Evolutionary conservation across 345 rosid species (phyloP).

Genomic region (Clausena lansium): DNA sequence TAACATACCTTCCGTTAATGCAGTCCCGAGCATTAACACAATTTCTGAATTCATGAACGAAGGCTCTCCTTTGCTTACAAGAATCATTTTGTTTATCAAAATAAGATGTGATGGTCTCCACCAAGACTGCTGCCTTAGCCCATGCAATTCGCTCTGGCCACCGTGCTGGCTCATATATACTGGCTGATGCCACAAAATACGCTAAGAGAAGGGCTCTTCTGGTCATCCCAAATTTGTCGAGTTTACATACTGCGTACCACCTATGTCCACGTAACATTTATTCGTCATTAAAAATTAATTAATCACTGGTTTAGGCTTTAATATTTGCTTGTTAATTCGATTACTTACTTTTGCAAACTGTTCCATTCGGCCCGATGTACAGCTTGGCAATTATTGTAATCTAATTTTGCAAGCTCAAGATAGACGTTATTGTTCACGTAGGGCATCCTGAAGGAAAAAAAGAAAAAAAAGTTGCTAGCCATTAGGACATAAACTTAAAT

Average conservation of each 20-base stretch:
- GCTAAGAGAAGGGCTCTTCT: constrained; percentile 43
- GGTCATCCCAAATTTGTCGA: constrained; percentile 49
- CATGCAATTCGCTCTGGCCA: constrained; percentile 72
- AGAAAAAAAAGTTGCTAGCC: not conserved
- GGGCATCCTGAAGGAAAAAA: constrained; percentile 62
- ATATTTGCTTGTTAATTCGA: no score
- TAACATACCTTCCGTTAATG: constrained; percentile 42
- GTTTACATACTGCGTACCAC: constrained; percentile 57
- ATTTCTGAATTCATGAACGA: constrained; percentile 43
- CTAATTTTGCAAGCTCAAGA: constrained; percentile 79
- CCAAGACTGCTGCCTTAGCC: constrained; percentile 63
- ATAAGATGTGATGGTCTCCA: constrained; percentile 41
- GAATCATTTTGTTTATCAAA: constrained; percentile 24
- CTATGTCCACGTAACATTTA: constrained; percentile 24
- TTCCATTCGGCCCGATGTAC: constrained; percentile 71
- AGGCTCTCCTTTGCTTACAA: constrained; percentile 39
- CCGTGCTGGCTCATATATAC: constrained; percentile 68
- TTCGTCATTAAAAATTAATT: no score
- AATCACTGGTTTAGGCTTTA: not conserved
- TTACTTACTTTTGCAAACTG: constrained; percentile 59
- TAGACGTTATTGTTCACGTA: constrained; percentile 65
- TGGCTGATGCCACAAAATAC: constrained; percentile 72
- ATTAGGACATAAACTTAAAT: not conserved
- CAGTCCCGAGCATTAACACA: constrained; percentile 20
- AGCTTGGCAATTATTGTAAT: constrained; percentile 83